These are phyloP conservation scores for Chlorella sp. DNA, from an alignment of 139 green algal species.

Conservation along the genomic window DNA sequence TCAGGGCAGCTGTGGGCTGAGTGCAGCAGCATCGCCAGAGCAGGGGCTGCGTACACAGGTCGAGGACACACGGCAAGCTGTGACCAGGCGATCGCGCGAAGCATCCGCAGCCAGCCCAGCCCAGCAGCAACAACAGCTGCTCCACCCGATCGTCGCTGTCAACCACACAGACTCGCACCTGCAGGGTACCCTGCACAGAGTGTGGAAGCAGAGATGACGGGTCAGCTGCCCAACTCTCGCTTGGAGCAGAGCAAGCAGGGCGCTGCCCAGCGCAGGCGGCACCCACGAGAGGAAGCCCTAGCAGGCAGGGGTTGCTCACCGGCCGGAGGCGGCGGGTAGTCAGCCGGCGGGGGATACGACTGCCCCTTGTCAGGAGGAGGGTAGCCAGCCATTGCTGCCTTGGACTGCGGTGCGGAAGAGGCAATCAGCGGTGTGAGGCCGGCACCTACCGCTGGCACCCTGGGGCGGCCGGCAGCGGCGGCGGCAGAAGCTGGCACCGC, in stretches of 20 bases:
- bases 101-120: no score
- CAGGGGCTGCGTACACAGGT: not conserved
- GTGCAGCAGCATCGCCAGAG: no score
- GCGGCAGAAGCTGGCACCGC: not conserved
- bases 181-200: not conserved
- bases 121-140: no score
- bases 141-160: no score
- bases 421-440: not conserved
- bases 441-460: not conserved
- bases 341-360: conserved; percentile 4
- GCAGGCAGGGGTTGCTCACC: not conserved
- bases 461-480: not conserved
- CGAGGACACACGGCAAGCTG: no score
- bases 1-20: no score
- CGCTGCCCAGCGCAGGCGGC: not conserved
- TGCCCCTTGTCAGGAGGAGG: conserved; percentile 23
- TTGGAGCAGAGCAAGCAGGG: not conserved
- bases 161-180: not conserved
- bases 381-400: conserved; percentile 17
- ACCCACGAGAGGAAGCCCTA: not conserved
- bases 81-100: no score
- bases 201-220: not conserved
- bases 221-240: not conserved
- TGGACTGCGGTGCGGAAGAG: not conserved
- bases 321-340: conserved; percentile 5